These are phyloP conservation scores for Tetracladium maxilliforme DNA, from an alignment of 2,329 filamentous ascomycete genomes.

Conservation along the genomic window DNA sequence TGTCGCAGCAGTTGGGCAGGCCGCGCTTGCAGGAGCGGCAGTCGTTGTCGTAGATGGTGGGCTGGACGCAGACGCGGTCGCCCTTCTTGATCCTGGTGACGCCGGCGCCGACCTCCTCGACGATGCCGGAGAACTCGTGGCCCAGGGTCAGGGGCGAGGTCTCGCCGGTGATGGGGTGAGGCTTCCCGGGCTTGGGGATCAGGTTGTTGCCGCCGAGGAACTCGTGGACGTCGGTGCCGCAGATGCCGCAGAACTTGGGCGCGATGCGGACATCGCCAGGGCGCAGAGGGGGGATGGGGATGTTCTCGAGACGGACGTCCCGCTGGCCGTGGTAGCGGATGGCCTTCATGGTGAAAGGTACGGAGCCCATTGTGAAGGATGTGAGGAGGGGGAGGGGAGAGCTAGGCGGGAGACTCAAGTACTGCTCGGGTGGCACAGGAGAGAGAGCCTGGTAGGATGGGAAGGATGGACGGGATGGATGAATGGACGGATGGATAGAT, in stretches of 20 bases:
- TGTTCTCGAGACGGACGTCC: slow-evolving; percentile 36
- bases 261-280: slow-evolving; percentile 34
- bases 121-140: slow-evolving; percentile 48
- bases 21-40: slow-evolving; percentile 39
- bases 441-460: too few relatives aligned
- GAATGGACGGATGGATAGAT: too few relatives aligned
- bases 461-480: too few relatives aligned
- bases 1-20: slow-evolving; percentile 41
- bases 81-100: slow-evolving; percentile 32
- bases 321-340: slow-evolving; percentile 37
- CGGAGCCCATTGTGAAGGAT: too few relatives aligned
- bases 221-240: slow-evolving; percentile 36
- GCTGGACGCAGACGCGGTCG: slow-evolving; percentile 42
- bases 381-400: too few relatives aligned
- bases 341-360: slow-evolving; percentile 35
- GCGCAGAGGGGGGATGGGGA: slow-evolving; percentile 28
- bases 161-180: slow-evolving; percentile 42
- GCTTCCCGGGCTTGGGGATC: slow-evolving; percentile 25
- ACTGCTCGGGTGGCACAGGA: too few relatives aligned
- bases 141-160: slow-evolving; percentile 44
- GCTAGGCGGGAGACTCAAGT: too few relatives aligned
- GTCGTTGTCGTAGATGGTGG: slow-evolving; percentile 39
- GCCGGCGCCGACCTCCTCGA: slow-evolving; percentile 39
- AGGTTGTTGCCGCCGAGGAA: slow-evolving; percentile 31
- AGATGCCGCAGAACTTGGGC: slow-evolving; percentile 34